phyloP scores from a whole-genome alignment of 2,329 filamentous ascomycete species.

The Didymellaceae sp. region DNA sequence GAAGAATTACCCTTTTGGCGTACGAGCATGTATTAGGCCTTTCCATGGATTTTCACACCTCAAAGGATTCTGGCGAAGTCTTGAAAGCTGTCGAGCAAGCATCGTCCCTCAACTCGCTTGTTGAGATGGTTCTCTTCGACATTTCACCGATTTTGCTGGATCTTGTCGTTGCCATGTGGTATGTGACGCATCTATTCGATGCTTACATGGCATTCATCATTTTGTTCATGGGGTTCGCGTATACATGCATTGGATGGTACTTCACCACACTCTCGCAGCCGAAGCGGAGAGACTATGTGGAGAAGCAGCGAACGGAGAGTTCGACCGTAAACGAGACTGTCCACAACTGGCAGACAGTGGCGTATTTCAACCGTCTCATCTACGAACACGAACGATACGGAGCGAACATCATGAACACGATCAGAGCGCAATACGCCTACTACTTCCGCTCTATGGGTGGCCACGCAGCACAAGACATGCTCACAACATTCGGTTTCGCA shows the following conservation, averaged over 20 bases:
- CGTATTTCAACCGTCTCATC: conserved; percentile 63
- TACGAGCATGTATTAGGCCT: conserved; percentile 73
- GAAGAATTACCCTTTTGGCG: conserved; percentile 64
- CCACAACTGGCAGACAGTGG: conserved; percentile 66
- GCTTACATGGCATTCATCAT: conserved; percentile 54
- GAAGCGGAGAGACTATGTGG: conserved; percentile 51
- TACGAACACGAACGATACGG: conserved; percentile 62
- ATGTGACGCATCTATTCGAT: conserved; percentile 68
- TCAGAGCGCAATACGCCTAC: conserved; percentile 43
- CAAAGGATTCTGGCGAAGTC: conserved; percentile 69
- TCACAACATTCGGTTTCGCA: conserved; percentile 59
- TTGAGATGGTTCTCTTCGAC: conserved; percentile 66
- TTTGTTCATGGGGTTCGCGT: conserved; percentile 51
- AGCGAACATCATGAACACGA: conserved; percentile 47
- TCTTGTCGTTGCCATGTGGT: conserved; percentile 65
- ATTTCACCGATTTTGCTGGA: conserved; percentile 69
- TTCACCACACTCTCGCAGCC: conserved; percentile 51
- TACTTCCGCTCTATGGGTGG: conserved; percentile 41
- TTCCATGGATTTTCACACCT: conserved; percentile 73
- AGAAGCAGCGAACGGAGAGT: conserved; percentile 57
- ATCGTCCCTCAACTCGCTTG: conserved; percentile 63
- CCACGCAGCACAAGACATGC: conserved; percentile 52
- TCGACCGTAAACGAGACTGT: conserved; percentile 65
- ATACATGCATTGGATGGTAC: conserved; percentile 59
- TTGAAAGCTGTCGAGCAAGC: conserved; percentile 71